A percentile compares a stretch with the other conserved stretches of the same genome.
Conservation (phyloP, 2,329 filamentous ascomycete genomes). For the Kalaharituber pfeilii region DNA sequence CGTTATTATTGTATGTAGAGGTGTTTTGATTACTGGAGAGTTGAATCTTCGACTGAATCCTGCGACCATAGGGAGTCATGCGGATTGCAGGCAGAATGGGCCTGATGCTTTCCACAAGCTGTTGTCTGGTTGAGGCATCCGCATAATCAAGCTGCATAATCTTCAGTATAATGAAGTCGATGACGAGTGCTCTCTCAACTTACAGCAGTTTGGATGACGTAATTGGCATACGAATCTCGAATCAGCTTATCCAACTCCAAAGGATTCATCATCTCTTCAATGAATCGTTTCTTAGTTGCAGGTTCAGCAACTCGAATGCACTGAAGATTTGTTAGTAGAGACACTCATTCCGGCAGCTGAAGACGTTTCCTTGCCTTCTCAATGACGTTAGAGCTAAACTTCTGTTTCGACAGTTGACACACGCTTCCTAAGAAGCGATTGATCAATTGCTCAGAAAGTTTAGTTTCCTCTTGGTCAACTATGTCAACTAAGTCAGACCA, state of each 20-base stretch:
- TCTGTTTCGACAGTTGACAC: conserved; percentile 68
- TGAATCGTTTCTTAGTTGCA: conserved; percentile 59
- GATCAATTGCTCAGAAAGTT: conserved; percentile 79
- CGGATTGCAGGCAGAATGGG: conserved; percentile 72
- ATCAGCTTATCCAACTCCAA: conserved; percentile 75
- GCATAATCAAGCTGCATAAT: conserved; percentile 51
- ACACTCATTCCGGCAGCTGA: neutral
- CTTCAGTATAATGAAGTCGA: neutral
- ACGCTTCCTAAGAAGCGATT: conserved; percentile 58
- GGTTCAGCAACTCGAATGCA: conserved; percentile 68
- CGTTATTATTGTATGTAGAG: neutral
- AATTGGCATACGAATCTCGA: conserved; percentile 88
- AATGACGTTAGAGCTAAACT: conserved; percentile 98
- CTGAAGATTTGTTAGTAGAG: conserved; percentile 16
- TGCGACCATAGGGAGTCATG: conserved; percentile 81
- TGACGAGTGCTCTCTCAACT: conserved; percentile 4
- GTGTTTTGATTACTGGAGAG: neutral
- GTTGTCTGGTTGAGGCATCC: conserved; percentile 52
- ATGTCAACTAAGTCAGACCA: conserved; percentile 1
- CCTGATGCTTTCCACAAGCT: conserved; percentile 67
- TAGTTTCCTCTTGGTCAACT: conserved; percentile 69
- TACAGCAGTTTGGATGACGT: conserved; percentile 81
- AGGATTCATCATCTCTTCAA: conserved; percentile 59
- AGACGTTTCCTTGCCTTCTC: conserved; percentile 48
- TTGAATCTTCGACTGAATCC: conserved; percentile 76